These are phyloP conservation scores for Melocanna baccifera DNA, from an alignment of 176 grass and related monocot genomes.

Conservation along the genomic window DNA sequence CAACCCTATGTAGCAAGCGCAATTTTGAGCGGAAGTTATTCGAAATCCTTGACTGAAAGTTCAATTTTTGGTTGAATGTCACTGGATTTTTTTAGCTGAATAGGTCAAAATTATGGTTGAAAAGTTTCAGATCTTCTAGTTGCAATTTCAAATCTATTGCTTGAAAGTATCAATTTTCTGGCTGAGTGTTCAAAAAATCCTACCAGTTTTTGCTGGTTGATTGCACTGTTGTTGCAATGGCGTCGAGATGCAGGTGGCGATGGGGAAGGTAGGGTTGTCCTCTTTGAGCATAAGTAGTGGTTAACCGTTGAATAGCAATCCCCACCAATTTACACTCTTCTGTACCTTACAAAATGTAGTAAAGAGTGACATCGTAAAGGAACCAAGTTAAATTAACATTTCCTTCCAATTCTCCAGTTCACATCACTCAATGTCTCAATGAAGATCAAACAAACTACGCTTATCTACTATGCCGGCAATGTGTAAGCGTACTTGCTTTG, in stretches of 20 bases:
- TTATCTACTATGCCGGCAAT: no score
- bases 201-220: neutral
- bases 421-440: neutral
- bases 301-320: neutral
- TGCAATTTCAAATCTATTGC: neutral
- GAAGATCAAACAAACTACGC: neutral
- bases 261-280: neutral
- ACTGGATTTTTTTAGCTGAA: neutral
- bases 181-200: neutral
- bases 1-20: neutral
- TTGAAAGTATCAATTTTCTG: neutral
- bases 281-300: neutral
- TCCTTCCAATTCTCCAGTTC: neutral
- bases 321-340: neutral
- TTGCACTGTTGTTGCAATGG: neutral
- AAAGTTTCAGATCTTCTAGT: neutral
- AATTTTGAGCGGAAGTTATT: neutral
- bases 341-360: neutral
- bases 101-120: neutral
- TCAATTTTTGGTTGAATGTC: neutral
- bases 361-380: neutral
- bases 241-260: neutral
- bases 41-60: neutral
- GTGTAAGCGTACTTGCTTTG: slow-evolving; percentile 7
- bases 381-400: neutral